These are phyloP conservation scores for Jaltomata sinuosa DNA, from an alignment of 257 asterid species.

Conservation along the genomic window DNA sequence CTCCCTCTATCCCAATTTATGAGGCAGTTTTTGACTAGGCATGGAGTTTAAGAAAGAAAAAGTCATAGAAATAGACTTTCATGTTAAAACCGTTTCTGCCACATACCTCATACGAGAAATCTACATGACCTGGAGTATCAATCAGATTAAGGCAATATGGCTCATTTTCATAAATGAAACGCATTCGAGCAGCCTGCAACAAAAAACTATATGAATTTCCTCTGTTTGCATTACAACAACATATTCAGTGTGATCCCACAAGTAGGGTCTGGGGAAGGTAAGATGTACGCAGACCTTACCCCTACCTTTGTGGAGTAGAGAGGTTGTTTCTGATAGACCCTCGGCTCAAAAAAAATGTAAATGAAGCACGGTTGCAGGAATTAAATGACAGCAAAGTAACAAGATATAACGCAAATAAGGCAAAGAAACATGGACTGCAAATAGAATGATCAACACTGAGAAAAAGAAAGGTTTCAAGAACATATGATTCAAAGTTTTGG, in stretches of 20 bases:
- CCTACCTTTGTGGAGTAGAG: background rate
- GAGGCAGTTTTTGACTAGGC: background rate
- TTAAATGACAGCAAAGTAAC: background rate
- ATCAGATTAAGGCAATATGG: conserved; percentile 94
- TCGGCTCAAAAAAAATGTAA: background rate
- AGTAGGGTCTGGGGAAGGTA: background rate
- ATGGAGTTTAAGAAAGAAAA: background rate
- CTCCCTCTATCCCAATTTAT: background rate
- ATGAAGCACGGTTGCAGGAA: background rate
- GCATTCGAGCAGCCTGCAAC: conserved; percentile 95
- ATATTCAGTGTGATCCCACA: background rate
- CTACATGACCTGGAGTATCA: conserved; percentile 99
- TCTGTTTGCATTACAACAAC: background rate
- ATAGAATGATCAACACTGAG: background rate
- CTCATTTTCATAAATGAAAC: conserved; percentile 50
- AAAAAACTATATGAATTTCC: conserved; percentile 5
- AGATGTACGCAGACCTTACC: background rate
- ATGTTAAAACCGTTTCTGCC: background rate
- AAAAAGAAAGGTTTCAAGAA: background rate
- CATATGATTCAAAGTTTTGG: background rate
- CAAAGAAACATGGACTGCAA: background rate
- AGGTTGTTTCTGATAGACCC: background rate
- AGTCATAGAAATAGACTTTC: too few species aligned
- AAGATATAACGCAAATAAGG: background rate
- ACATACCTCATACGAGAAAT: conserved; percentile 98